Evolutionary conservation across 768 basidiomycete species (phyloP), one percentile per base, ranked within the genome.

Genomic region (Sporobolomyces phaffii): DNA sequence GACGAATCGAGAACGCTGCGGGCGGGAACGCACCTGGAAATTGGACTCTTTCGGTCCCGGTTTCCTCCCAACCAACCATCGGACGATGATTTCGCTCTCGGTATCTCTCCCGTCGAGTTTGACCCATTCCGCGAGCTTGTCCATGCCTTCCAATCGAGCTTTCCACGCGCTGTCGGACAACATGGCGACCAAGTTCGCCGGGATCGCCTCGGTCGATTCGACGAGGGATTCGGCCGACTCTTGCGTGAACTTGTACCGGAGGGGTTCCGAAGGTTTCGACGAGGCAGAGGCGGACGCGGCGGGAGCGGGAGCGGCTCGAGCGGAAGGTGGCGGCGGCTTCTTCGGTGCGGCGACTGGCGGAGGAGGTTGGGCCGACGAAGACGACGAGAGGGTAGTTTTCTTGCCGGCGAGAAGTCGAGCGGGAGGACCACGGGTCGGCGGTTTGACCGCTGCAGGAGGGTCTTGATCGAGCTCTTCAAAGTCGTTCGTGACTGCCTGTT

Each of bases 1-100:
- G 5, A 5, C n/a, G 40, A 34, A 36, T 9, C 24, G 28, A 73
- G 36, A 68, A 2, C 38, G 26, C 31, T 18, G 14, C 1, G 22
- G 26, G 29, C n/a, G 22, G 14, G 11, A 13, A 72, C 78, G 62
- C 65, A 89, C 93, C 81, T 99, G 94, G 72, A 99, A 99, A 75
- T 98, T 99, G 81, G 96, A 98, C 80, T 99, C 96, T n/a, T 82
- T 84, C 92, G 91, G 97, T 3, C 93, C 91, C 70, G 81, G 81
- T 45, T 89, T 91, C 81, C 94, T 98, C 24, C 66, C 66, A 5
- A 84, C 86, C 65, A 98, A 78, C 71, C 88, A 86, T 29, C 94
- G 83, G 24, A 97, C 84, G 41, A 99, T 74, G 7, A 99, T 85
- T 77, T 99, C 96, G 17, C 87, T 85, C 71, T 99, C 94, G 1